phyloP scores from a whole-genome alignment of 2,329 filamentous ascomycete species.

The Aspergillus bombycis region DNA sequence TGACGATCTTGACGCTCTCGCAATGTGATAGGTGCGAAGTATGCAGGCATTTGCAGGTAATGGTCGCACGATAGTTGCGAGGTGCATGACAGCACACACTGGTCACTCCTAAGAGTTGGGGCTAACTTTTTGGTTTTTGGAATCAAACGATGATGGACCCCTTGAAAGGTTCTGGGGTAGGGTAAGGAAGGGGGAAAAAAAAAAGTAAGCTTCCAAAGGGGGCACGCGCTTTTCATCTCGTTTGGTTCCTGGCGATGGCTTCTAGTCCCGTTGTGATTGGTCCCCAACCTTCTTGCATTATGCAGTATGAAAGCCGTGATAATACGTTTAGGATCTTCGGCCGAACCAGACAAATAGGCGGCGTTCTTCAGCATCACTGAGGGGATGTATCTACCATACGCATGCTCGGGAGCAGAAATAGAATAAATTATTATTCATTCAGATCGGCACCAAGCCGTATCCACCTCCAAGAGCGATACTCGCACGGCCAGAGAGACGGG shows the following conservation, averaged over 20 bases:
- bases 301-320: background rate
- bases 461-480: slow-evolving; percentile 25
- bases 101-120: background rate
- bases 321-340: background rate
- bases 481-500: slow-evolving; percentile 32
- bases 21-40: slow-evolving; percentile 1
- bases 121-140: background rate
- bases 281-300: slow-evolving; percentile 7
- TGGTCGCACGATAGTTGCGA: background rate
- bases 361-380: background rate
- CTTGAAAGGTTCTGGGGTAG: slow-evolving; percentile 18
- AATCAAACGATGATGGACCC: background rate
- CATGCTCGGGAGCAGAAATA: background rate
- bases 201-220: slow-evolving; percentile 17
- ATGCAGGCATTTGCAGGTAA: slow-evolving; percentile 5
- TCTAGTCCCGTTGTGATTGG: background rate
- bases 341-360: background rate
- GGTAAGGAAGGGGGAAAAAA: background rate
- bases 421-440: slow-evolving; percentile 25
- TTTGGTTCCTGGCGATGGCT: slow-evolving; percentile 9
- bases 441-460: slow-evolving; percentile 35
- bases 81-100: background rate
- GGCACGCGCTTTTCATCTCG: slow-evolving; percentile 9
- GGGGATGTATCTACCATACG: background rate
- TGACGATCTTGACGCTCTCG: background rate